phyloP scores from a whole-genome alignment of 108 stramenopile genomes.

The Pseudonitzschia pungens region DNA sequence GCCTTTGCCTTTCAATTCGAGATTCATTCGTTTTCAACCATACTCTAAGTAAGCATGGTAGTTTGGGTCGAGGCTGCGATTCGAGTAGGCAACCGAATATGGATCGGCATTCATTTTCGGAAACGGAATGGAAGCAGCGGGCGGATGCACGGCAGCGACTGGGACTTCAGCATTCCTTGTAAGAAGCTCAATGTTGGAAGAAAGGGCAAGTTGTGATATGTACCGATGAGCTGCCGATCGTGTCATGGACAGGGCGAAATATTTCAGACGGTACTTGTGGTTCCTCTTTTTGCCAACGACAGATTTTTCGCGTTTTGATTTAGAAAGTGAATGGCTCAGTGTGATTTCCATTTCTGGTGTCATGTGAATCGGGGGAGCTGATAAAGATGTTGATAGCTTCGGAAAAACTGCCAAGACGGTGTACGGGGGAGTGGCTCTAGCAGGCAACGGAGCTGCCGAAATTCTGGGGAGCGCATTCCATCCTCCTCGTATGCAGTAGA shows the following conservation, averaged over 20 bases:
- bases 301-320: background rate
- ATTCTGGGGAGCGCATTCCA: background rate
- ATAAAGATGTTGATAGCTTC: background rate
- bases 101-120: background rate
- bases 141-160: background rate
- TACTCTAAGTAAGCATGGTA: background rate
- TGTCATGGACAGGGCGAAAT: background rate
- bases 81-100: background rate
- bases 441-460: no score
- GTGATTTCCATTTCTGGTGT: slow-evolving; percentile 13
- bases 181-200: background rate
- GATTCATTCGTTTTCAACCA: background rate
- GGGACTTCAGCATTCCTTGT: background rate
- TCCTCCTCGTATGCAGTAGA: background rate
- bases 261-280: slow-evolving; percentile 4
- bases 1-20: no score
- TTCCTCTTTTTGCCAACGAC: background rate
- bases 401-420: background rate
- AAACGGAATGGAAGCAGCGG: background rate
- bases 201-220: background rate
- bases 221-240: background rate
- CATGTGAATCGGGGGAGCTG: background rate
- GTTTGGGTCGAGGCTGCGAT: background rate
- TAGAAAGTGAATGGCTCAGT: background rate
- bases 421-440: background rate